Percentiles rank a stretch among this genome's conserved stretches.
phyloP scores from a whole-genome alignment of 2,329 filamentous ascomycete species.

The Xylaria arbuscula region DNA sequence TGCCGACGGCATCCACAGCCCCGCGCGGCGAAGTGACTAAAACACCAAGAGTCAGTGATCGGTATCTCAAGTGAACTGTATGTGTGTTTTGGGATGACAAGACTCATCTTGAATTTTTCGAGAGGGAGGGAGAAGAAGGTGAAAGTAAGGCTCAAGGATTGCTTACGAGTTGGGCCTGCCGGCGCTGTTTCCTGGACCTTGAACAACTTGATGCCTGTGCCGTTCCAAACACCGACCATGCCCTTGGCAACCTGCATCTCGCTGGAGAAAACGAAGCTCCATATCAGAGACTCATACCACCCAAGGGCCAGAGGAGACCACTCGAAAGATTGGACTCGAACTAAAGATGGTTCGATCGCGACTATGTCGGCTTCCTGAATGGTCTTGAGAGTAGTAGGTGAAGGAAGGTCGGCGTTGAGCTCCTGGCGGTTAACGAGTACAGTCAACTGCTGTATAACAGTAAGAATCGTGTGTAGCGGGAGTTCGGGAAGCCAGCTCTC shows the following conservation, averaged over 20 bases:
- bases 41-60: not conserved
- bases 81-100: not conserved
- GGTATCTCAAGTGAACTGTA: not conserved
- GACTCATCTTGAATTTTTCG: not conserved
- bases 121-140: not conserved
- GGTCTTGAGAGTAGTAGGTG: conserved; percentile 61
- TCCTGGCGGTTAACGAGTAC: conserved; percentile 66
- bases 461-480: conserved; percentile 86
- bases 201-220: conserved; percentile 88
- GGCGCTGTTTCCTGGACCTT: conserved; percentile 86
- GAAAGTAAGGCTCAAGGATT: not conserved
- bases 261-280: conserved; percentile 90
- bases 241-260: conserved; percentile 90
- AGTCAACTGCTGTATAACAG: conserved; percentile 75
- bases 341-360: conserved; percentile 78
- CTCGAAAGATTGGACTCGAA: conserved; percentile 89
- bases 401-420: conserved; percentile 56
- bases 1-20: conserved; percentile 92
- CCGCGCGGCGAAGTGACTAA: conserved; percentile 81
- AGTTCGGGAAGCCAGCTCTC: conserved; percentile 94
- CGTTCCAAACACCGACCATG: conserved; percentile 93
- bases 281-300: conserved; percentile 95
- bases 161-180: conserved; percentile 72
- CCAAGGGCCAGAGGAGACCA: conserved; percentile 91
- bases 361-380: conserved; percentile 72